phyloP scores from a whole-genome alignment of 768 basidiomycete genomes.

The Vararia minispora region DNA sequence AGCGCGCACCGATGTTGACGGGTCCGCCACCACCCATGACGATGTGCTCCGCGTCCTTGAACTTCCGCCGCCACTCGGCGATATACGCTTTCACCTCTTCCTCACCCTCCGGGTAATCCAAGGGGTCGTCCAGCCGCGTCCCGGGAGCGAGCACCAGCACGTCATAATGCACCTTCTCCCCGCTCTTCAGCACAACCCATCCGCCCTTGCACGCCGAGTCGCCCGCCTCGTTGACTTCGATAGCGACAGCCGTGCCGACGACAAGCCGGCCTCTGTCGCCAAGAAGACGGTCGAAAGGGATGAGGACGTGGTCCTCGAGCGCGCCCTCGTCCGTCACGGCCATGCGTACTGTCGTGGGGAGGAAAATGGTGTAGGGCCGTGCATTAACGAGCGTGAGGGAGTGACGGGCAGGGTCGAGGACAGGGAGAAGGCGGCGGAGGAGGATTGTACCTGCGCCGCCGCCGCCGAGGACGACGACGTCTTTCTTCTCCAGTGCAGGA shows the following conservation, averaged over 20 bases:
- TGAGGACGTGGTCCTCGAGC: conserved; percentile 1
- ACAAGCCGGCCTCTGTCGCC: background rate
- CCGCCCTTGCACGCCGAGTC: background rate
- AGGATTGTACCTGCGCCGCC: too few relatives aligned
- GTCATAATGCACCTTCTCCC: background rate
- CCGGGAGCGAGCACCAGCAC: background rate
- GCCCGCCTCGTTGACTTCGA: background rate
- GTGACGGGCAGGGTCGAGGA: background rate
- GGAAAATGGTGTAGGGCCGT: background rate
- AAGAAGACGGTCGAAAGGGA: background rate
- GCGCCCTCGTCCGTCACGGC: background rate
- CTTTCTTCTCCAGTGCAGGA: too few relatives aligned
- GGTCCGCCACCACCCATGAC: conserved; percentile 25
- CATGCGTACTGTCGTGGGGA: background rate
- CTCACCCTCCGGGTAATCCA: conserved; percentile 27
- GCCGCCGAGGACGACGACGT: too few relatives aligned
- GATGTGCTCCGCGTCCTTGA: conserved; percentile 20
- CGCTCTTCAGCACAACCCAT: background rate
- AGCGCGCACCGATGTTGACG: conserved; percentile 26
- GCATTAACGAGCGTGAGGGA: conserved; percentile 1
- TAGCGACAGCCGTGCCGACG: background rate
- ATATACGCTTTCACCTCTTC: conserved; percentile 11
- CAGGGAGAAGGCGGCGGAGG: too few relatives aligned
- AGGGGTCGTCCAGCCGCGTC: background rate
- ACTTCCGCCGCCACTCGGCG: conserved; percentile 18